phyloP scores from a whole-genome alignment of 2,329 filamentous ascomycete genomes.

The Fusarium sp. region DNA sequence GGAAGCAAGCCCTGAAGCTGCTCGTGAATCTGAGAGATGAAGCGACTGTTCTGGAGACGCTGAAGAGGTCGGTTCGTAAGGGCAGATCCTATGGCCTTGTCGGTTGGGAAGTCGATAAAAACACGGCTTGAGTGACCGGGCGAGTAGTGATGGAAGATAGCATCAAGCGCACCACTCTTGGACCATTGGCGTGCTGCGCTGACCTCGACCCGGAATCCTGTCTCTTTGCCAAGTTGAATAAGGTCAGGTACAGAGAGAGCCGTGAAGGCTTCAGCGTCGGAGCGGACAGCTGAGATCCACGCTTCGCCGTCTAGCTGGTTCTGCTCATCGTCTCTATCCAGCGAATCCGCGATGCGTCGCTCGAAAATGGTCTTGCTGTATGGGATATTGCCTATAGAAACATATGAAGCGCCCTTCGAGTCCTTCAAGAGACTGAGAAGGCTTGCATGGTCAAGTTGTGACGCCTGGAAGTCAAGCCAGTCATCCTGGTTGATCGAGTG shows the following conservation, averaged over 20 bases:
- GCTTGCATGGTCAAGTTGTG: constrained; percentile 13
- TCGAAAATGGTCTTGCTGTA: constrained; percentile 48
- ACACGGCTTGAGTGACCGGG: background rate
- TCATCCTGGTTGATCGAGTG: constrained; percentile 4
- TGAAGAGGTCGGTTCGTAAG: constrained; percentile 37
- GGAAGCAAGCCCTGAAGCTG: constrained; percentile 22
- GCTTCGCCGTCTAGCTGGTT: constrained; percentile 5
- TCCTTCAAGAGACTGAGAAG: constrained; percentile 20
- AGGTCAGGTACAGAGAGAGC: constrained; percentile 33
- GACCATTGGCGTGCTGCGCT: constrained; percentile 55
- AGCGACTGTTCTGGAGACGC: constrained; percentile 1
- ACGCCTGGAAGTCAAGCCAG: constrained; percentile 37
- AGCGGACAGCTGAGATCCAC: background rate
- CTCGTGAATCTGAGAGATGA: background rate
- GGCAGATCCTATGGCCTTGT: background rate
- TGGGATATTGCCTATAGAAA: constrained; percentile 44
- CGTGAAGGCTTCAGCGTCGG: background rate
- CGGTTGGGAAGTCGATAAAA: constrained; percentile 26
- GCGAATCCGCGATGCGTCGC: constrained; percentile 28
- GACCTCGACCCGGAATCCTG: constrained; percentile 59
- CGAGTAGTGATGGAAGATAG: constrained; percentile 38
- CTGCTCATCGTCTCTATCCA: constrained; percentile 13
- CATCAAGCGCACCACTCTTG: constrained; percentile 28
- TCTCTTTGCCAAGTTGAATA: constrained; percentile 38
- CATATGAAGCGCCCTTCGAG: background rate